Base-by-base conservation (phyloP, 768 basidiomycete species). In the Ephemerocybe angulata region DNA sequence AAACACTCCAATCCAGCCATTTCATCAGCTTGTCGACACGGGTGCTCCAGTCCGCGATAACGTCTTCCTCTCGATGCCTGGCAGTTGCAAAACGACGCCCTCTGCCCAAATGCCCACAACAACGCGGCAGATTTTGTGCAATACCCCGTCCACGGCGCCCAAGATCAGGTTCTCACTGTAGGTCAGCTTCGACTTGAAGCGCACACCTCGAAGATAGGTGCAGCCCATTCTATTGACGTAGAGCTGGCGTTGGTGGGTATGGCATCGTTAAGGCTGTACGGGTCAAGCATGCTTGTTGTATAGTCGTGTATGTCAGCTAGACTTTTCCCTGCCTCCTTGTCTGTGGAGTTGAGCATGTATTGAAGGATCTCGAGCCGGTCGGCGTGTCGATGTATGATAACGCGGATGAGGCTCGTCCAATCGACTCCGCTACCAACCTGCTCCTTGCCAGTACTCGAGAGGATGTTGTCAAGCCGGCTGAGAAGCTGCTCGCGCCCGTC, bases 1-100 rank as follows among this genome's bases (percentile, higher is more conserved):
- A 83, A 6, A 71, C 62, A 35, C 65, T 72, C 81, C 82, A 84
- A 56, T 77, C 81, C 0, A 83, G 64, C 81, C 82, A 83, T 0
- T 33, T 42, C 72, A 82, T 78, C 21, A 83, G 59, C 56, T 6
- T 67, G 56, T 22, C 78, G 44, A 8, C 76, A 77, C 72, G 41
- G 78, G 69, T 56, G 73, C 77, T 3, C 73, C 81, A 65, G 80
- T 77, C 4, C 81, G 42, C 7, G 60, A 66, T 33, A 66, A 68
- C 30, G 59, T 50, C 42, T 65, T 15, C 74, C 21, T 43, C 6
- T 62, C 42, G 52, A 21, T 13, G 30, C 29, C 24, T 17, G 37
- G 6, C 4, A 21, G 3, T 17, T 5, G 19, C 28, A 17, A 19
- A 17, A 43, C 28, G 24, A 51, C 50, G 13, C 55, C 55, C 15